These are phyloP conservation scores for Cyphellophora attinorum DNA, from an alignment of 2,329 filamentous ascomycete species.

Conservation along the genomic window DNA sequence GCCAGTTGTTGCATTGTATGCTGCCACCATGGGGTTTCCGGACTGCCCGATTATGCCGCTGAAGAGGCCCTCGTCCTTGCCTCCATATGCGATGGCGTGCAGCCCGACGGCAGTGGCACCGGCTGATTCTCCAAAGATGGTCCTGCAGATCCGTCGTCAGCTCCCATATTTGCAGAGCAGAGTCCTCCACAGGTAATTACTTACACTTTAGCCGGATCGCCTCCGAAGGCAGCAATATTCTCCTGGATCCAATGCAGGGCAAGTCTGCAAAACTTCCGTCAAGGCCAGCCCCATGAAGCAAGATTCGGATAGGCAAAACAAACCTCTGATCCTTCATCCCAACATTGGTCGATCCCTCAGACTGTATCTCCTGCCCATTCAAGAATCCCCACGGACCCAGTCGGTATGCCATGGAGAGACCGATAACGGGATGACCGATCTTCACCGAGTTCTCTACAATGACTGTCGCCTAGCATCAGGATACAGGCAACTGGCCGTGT, in stretches of 20 bases:
- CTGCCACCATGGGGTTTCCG: conserved; percentile 4
- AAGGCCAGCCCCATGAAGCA: too few species aligned
- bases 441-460: conserved; percentile 16
- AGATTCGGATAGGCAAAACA: too few species aligned
- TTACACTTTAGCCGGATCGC: conserved; percentile 26
- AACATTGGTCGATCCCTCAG: conserved; percentile 39
- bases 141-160: too few species aligned
- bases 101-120: conserved; percentile 17
- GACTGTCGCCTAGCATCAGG: too few species aligned
- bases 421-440: conserved; percentile 24
- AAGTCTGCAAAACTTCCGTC: too few species aligned
- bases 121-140: background rate
- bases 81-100: conserved; percentile 17
- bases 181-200: conserved; percentile 13
- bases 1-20: conserved; percentile 23
- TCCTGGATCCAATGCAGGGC: conserved; percentile 30
- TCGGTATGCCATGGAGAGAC: conserved; percentile 26
- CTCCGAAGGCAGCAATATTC: conserved; percentile 27
- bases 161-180: background rate
- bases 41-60: conserved; percentile 16
- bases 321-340: conserved; percentile 38
- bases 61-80: conserved; percentile 18
- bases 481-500: too few species aligned
- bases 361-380: conserved; percentile 24
- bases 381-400: conserved; percentile 31